Evolutionary conservation across 1,139 yeast species (phyloP).

Genomic region (Saccharomyces pastorianus): DNA sequence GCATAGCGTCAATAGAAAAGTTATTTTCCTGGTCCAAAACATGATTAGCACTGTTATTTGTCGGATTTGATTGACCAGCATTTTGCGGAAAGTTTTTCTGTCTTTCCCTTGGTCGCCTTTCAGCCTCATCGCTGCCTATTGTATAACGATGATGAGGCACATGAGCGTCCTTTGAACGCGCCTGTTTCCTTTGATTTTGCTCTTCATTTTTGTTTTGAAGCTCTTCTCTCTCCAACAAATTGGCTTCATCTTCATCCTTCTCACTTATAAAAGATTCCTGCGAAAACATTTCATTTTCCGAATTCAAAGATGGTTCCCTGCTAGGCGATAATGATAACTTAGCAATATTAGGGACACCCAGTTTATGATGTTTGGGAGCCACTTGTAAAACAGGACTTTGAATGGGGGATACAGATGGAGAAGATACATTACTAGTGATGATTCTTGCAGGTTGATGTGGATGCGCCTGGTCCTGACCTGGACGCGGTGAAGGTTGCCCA

Average conservation of each 20-base stretch:
- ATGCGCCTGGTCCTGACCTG: background rate
- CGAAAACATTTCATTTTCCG: conserved; percentile 11
- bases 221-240: background rate
- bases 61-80: conserved; percentile 2
- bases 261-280: conserved; percentile 17
- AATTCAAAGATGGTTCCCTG: conserved; percentile 9
- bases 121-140: background rate
- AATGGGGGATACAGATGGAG: conserved; percentile 5
- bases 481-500: conserved; percentile 5
- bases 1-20: conserved; percentile 16
- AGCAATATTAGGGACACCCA: conserved; percentile 10
- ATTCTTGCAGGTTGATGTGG: background rate
- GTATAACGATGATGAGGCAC: background rate
- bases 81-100: conserved; percentile 4
- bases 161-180: background rate
- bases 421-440: background rate
- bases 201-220: background rate
- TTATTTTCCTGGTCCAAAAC: conserved; percentile 4
- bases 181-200: background rate
- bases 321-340: conserved; percentile 15
- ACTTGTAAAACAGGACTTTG: conserved; percentile 3
- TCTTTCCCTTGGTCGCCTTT: conserved; percentile 3
- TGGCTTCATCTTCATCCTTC: conserved; percentile 9
- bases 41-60: background rate
- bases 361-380: conserved; percentile 1